Base-by-base conservation (phyloP, 306 rosid species). In the Cicer pinnatifidum region DNA sequence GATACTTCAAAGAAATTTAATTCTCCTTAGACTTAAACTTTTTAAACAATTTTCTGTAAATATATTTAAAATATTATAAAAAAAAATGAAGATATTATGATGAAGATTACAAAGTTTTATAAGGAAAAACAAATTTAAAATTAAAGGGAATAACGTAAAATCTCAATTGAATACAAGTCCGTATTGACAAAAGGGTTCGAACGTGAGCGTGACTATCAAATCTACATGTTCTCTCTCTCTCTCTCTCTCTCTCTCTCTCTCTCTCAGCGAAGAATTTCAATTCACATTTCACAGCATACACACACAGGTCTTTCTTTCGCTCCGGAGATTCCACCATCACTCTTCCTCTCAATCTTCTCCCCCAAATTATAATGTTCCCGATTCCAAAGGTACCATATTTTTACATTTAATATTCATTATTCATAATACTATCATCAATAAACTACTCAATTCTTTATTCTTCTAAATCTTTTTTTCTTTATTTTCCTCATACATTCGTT, bases 141-240 rank as follows among this genome's bases (percentile, higher is more conserved):
- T 19, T 19, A 1, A 19, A 19, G 20, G 20, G 20, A 19, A 19
- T 19, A 19, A 1, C 20, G 1, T 19, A 19, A 19, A 19, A 19
- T 19, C 20, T 19, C 1, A 19, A 23, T 23, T 23, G 28, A 23
- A 23, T 23, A 23, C 3, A 23, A 23, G 3, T 2, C 28, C 28
- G 2, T 23, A 23, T 0, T 23, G 3, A 23, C 3, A 3, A 28
- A 28, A 28, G 83, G 84, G 88, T 82, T 86, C 91, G 39, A 69
- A 52, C 75, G 48, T 69, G 84, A 88, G 96, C 88, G 88, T 83
- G 95, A 94, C 95, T 94, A 92, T 91, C 95, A 91, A 94, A 91
- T 91, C 97, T 87, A 81, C 94, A 88, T 83, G 79, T 73, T 88
- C 91, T 87, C 84, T 81, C 82, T 60, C 54, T 60, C 75, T 82